Evolutionary conservation across 352 stramenopile species (phyloP), one percentile per base, ranked within the genome.

Genomic region (Phytophthora palmivora): DNA sequence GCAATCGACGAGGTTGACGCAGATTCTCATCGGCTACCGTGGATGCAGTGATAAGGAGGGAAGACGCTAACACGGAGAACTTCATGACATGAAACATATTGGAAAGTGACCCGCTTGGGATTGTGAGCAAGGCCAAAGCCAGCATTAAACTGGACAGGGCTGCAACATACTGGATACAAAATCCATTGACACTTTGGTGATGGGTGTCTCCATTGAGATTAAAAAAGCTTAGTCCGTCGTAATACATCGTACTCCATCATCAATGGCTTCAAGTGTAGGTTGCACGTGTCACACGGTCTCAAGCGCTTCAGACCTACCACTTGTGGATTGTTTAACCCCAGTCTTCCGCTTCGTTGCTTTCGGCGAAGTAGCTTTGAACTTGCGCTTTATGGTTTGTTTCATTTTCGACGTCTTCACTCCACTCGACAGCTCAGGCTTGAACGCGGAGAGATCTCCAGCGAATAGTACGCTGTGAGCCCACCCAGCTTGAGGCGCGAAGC

Each of bases 381-480:
- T 67, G 6, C 39, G 44, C 43, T 76, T 68, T 38, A 26, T 24
- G 12, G 19, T 51, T 48, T 41, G 28, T 0, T 61, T 67, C 38
- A 22, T 10, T 63, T 58, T 62, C 4, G 43, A 16, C 50, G 66
- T 76, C 37, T 74, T 76, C 38, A 57, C 41, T 28, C 16, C 52
- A 32, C 22, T 57, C 0, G 61, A 34, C 14, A 81, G 26, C 4
- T 71, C 39, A 6, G 57, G 51, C 58, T 77, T 75, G 48, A 84
- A 86, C 15, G 61, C 48, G 1, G 69, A 64, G 15, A 88, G 63
- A 48, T 88, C 76, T 19, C 74, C 79, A 19, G 74, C 72, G 33
- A 88, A 88, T 14, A 88, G 54, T 10, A 88, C 69, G 19, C 63
- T 95, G 61, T 88, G 94, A 2, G 96, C 94, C 97, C 97, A 99